Percentiles rank a stretch among this genome's conserved stretches.
Conservation (phyloP, 345 rosid species). For the Pseudoturritis turrita region DNA sequence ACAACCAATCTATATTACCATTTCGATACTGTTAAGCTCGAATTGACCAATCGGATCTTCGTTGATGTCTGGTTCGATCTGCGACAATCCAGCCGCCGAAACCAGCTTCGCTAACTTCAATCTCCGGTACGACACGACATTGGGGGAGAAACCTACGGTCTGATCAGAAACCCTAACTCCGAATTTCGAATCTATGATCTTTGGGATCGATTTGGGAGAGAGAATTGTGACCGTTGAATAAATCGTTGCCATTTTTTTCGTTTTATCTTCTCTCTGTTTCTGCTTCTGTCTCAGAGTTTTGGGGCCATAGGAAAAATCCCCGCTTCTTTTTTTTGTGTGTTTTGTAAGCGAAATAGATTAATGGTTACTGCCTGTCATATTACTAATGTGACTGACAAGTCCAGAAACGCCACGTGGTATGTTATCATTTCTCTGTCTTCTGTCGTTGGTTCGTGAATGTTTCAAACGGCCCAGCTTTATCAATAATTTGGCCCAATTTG, state of each 20-base stretch:
- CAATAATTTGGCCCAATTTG: neutral
- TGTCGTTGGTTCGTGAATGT: neutral
- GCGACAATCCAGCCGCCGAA: constrained; percentile 51
- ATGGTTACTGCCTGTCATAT: constrained; percentile 1
- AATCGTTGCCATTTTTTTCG: constrained; percentile 38
- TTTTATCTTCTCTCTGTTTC: constrained; percentile 17
- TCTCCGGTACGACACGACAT: constrained; percentile 19
- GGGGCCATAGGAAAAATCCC: neutral
- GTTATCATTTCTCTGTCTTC: neutral
- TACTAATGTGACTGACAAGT: neutral
- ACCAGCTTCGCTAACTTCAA: constrained; percentile 27
- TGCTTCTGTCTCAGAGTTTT: neutral
- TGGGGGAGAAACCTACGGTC: constrained; percentile 9
- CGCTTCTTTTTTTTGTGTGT: neutral
- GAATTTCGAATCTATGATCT: constrained; percentile 22
- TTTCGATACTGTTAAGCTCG: constrained; percentile 52
- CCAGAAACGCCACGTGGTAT: neutral
- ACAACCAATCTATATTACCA: constrained; percentile 35
- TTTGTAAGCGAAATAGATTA: neutral
- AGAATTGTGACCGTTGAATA: constrained; percentile 38
- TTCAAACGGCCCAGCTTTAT: neutral
- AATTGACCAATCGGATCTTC: constrained; percentile 80
- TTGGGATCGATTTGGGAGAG: constrained; percentile 44
- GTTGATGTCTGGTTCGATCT: constrained; percentile 81
- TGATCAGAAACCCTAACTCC: neutral